These are phyloP conservation scores for Zanthoxylum bungeanum DNA, from an alignment of 345 rosid species.

Conservation along the genomic window DNA sequence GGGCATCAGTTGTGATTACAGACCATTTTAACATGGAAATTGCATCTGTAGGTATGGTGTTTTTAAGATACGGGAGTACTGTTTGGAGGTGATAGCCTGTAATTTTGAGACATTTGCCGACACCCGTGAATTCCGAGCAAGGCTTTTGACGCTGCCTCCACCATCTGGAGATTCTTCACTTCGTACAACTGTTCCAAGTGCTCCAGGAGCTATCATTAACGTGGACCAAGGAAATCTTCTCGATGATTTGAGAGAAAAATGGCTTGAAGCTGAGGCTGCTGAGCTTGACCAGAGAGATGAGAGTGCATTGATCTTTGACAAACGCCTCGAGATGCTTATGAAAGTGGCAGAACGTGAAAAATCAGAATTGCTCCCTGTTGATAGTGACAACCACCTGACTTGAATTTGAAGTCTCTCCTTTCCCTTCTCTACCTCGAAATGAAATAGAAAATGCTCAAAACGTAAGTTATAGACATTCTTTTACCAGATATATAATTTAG, in stretches of 20 bases:
- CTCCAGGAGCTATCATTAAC: slow-evolving; percentile 72
- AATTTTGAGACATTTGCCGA: slow-evolving; percentile 91
- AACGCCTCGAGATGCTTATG: slow-evolving; percentile 82
- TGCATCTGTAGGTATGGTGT: slow-evolving; percentile 73
- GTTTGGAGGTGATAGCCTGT: slow-evolving; percentile 80
- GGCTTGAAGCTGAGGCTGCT: slow-evolving; percentile 97
- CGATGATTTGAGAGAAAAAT: slow-evolving; percentile 90
- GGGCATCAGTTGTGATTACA: neutral
- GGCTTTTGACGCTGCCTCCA: slow-evolving; percentile 88
- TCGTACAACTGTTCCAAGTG: slow-evolving; percentile 86
- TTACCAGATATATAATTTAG: slow-evolving; percentile 6
- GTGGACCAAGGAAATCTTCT: slow-evolving; percentile 79
- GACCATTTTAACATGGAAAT: slow-evolving; percentile 5
- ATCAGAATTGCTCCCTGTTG: slow-evolving; percentile 24
- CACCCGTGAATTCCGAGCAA: slow-evolving; percentile 71
- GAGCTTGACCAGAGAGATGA: slow-evolving; percentile 98
- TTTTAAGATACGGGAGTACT: slow-evolving; percentile 80
- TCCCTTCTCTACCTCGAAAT: neutral
- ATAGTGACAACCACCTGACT: slow-evolving; percentile 18
- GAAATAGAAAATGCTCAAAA: neutral
- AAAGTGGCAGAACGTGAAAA: slow-evolving; percentile 71
- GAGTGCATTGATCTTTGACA: slow-evolving; percentile 83
- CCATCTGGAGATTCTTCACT: slow-evolving; percentile 94
- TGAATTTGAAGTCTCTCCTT: slow-evolving; percentile 12
- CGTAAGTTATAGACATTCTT: slow-evolving; percentile 13